Evolutionary conservation across 2,329 filamentous ascomycete species (phyloP), one percentile per base, ranked within the genome.

Genomic region (Aspergillus sojae): DNA sequence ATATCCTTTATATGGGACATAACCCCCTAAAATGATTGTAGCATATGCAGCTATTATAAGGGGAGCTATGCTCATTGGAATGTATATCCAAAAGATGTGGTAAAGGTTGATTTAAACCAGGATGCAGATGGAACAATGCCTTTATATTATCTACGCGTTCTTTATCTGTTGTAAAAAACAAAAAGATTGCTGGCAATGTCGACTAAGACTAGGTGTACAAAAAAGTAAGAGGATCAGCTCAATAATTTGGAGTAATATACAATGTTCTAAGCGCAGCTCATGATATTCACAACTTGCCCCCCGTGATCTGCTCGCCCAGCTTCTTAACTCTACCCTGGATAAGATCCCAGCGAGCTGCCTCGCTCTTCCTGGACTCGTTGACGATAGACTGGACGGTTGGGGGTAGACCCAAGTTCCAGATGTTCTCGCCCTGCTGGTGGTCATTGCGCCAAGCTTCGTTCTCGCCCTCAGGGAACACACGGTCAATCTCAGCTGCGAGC

Each of bases 401-500:
- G 41, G 82, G 83, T 21, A 73, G 67, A 19, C 80, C 80, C 68
- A 78, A 62, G 68, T 82, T 82, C 85, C 85, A 87, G 61, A 87
- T 77, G 66, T 83, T 85, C 52, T 76, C 73, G 56, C 78, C 79
- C n/a, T 70, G 62, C 57, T 71, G 71, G 57, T 73, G 79, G 74
- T 80, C 80, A 71, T 67, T 84, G 68, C 63, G 76, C 76, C 76
- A 80, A 46, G 74, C 77, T 28, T 72, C 69, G 65, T 79, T 79
- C 80, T 76, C 79, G 66, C 87, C 84, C 30, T 88, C 87, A 19
- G 87, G 85, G 79, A 97, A 99, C n/a, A 90, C 84, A 66, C 84
- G 80, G 26, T 96, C 90, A 62, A 97, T 89, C 68, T 88, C 86
- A 19, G 83, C 82, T 70, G 91, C 86, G 39, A 99, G 85, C 76